Conservation (phyloP, 305 asterid species). For the Fraxinus velutina region DNA sequence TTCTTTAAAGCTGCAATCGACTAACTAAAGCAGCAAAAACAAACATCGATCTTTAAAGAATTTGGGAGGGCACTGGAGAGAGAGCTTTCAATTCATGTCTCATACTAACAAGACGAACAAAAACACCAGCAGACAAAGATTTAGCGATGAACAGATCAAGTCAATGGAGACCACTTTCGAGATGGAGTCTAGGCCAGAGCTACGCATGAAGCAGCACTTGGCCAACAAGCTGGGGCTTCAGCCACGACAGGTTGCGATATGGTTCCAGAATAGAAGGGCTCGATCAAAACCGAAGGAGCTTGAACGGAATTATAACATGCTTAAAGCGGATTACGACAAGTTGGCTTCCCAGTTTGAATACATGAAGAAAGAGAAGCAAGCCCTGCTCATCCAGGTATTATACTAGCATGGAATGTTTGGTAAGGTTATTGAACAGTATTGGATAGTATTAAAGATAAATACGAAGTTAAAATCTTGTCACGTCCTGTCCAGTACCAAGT, state of each 20-base stretch:
- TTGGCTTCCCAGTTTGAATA: constrained; percentile 47
- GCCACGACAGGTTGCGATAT: constrained; percentile 81
- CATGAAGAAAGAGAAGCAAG: constrained; percentile 57
- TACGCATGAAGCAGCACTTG: constrained; percentile 59
- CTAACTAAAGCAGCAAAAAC: constrained; percentile 25
- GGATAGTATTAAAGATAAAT: neutral
- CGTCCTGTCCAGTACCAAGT: too few species aligned
- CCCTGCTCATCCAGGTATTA: constrained; percentile 54
- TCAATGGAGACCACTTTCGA: constrained; percentile 56
- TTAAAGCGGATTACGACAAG: constrained; percentile 47
- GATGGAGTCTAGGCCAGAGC: constrained; percentile 66
- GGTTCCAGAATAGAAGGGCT: constrained; percentile 92
- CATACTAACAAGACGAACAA: constrained; percentile 24
- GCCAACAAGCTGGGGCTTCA: constrained; percentile 69
- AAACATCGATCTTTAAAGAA: neutral
- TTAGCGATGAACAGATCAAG: constrained; percentile 59
- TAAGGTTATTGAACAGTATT: neutral
- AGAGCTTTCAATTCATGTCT: constrained; percentile 24
- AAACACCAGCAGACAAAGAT: constrained; percentile 41
- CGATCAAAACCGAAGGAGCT: constrained; percentile 71
- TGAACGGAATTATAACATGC: constrained; percentile 46
- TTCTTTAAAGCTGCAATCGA: constrained; percentile 23
- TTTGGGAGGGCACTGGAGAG: constrained; percentile 3
- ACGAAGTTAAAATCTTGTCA: neutral
- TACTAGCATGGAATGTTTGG: neutral